These are phyloP conservation scores for Verticillium longisporum DNA, from an alignment of 2,329 filamentous ascomycete genomes.

Conservation along the genomic window DNA sequence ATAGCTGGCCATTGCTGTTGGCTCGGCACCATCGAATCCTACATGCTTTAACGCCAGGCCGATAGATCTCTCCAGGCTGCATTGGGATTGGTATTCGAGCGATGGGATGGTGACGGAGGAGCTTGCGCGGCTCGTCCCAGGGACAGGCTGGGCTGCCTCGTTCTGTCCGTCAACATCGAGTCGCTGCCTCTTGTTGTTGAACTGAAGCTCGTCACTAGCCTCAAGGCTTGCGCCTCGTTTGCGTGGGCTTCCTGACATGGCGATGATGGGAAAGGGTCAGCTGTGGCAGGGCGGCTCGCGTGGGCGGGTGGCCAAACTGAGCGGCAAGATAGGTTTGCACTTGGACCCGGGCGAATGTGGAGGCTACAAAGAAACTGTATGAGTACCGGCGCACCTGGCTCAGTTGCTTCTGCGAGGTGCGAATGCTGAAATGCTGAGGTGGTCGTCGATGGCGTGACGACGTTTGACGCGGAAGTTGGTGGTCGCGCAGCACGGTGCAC, in stretches of 20 bases:
- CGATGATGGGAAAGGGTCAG: not conserved
- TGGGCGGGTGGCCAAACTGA: too few relatives aligned
- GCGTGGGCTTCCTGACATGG: not conserved
- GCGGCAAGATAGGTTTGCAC: too few relatives aligned
- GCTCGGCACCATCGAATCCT: constrained; percentile 48
- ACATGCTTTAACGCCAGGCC: constrained; percentile 49
- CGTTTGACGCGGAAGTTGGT: too few relatives aligned
- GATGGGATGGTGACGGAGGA: constrained; percentile 13
- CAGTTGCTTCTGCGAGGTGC: too few relatives aligned
- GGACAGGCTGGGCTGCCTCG: not conserved
- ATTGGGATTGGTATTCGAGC: constrained; percentile 25
- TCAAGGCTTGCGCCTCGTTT: not conserved
- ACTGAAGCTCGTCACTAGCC: not conserved
- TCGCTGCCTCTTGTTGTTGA: constrained; percentile 4
- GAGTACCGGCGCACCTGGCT: too few relatives aligned
- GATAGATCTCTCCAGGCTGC: constrained; percentile 47
- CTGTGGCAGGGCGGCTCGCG: not conserved
- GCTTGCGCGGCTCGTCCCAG: not conserved
- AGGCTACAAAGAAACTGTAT: too few relatives aligned
- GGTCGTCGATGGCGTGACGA: too few relatives aligned
- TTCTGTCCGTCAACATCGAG: not conserved
- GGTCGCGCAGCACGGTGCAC: too few relatives aligned
- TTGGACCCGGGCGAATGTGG: too few relatives aligned
- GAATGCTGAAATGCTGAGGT: too few relatives aligned
- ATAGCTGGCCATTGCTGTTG: constrained; percentile 53